phyloP scores from a whole-genome alignment of 2,329 filamentous ascomycete genomes.

The Fusarium floridanum region DNA sequence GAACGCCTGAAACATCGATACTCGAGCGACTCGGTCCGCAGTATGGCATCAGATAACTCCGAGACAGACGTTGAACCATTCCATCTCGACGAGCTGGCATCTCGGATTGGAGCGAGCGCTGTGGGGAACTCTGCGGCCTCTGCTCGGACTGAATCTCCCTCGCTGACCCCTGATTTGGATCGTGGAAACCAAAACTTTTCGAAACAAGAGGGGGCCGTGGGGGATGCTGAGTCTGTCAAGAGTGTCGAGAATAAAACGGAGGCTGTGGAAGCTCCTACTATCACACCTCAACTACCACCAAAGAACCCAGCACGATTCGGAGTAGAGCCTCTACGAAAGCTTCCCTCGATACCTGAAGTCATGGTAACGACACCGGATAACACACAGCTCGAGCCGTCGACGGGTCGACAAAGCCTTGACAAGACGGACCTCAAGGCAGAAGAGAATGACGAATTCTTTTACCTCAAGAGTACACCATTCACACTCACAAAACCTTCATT shows the following conservation, averaged over 20 bases:
- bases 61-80: slow-evolving; percentile 63
- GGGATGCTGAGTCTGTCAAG: slow-evolving; percentile 13
- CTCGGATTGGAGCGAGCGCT: slow-evolving; percentile 55
- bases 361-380: slow-evolving; percentile 28
- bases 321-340: slow-evolving; percentile 12
- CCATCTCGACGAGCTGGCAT: slow-evolving; percentile 62
- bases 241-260: slow-evolving; percentile 16
- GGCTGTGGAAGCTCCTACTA: not conserved
- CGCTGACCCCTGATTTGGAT: slow-evolving; percentile 31
- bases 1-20: slow-evolving; percentile 25
- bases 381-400: slow-evolving; percentile 13
- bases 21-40: slow-evolving; percentile 45
- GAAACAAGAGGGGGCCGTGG: slow-evolving; percentile 1
- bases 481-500: slow-evolving; percentile 64
- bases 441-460: slow-evolving; percentile 61
- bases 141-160: slow-evolving; percentile 21
- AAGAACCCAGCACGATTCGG: slow-evolving; percentile 41
- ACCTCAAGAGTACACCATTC: slow-evolving; percentile 62
- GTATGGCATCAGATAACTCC: slow-evolving; percentile 41
- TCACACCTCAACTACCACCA: slow-evolving; percentile 30
- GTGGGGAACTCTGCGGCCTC: slow-evolving; percentile 22
- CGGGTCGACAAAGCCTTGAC: slow-evolving; percentile 8
- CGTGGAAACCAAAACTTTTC: slow-evolving; percentile 46
- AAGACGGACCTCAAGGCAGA: slow-evolving; percentile 40
- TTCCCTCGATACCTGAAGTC: slow-evolving; percentile 46